Base-by-base conservation (phyloP, 1,284 basidiomycete genomes). In the Psilocybe mexicana region DNA sequence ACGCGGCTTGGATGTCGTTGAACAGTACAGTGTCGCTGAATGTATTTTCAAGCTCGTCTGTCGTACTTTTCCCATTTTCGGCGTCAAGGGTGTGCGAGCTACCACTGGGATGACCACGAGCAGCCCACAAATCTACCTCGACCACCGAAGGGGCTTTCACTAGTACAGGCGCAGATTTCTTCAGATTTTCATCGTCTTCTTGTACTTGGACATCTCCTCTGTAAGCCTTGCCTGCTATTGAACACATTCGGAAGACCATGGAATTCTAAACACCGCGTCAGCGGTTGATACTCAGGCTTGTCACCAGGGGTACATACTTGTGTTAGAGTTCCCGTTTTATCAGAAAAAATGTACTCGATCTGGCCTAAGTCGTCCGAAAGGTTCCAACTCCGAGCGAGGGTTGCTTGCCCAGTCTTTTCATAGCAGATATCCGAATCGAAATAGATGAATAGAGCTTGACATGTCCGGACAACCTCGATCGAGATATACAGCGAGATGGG, bases 281-380 rank as follows among this genome's bases (percentile, higher is more conserved):
- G 30, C 28, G 14, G 8, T 18, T 25, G 33, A 25, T 14, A 46
- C 11, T 24, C 33, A 11, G 18, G 18, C 18, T 46, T 25, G 1
- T 33, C 14, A 24, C 35, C 23, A 3, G 23, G 14, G 11, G 30
- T 26, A 25, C 78, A 52, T 67, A 83, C 88, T 78, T 91, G 90
- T 0, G 97, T 99, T 55, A 99, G 77, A 0, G 97, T 99, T n/a
- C 96, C 96, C 0, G 96, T 99, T 79, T 99, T 99, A 79, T 99
- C 96, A 26, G 93, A 93, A 72, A 97, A 95, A 61, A 97, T 89
- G 75, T 97, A 97, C 72, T 96, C 86, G 66, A 97, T 93, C 74
- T 97, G 94, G 30, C 94, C 94, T n/a, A 97, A 81, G 71, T 99
- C 97, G 73, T 99, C 97, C 8, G 96, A 94, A 62, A 99, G 74